Evolutionary conservation across 805 yeast species (phyloP), one percentile per base, ranked within the genome.

Genomic region (Wickerhamiella galacta): DNA sequence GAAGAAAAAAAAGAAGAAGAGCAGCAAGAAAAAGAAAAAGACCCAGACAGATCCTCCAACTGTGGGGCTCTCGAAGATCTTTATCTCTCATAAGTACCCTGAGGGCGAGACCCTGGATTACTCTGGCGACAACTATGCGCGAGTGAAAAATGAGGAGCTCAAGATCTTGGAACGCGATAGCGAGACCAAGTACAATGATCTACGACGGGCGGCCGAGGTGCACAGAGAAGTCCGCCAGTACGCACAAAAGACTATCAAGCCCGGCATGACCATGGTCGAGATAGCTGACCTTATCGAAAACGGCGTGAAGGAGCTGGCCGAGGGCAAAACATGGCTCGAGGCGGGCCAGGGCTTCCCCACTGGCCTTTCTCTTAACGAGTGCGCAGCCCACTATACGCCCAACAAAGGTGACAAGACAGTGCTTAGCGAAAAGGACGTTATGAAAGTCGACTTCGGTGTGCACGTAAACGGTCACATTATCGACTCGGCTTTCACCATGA

Each of bases 341-440:
- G 90, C 82, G 12, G 99, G 99, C 25, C 72, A 85, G 47, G 99
- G 96, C 4, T 90, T 90, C 66, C 99, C 99, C 32, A 83, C 95
- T n/a, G 99, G 99, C 38, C 67, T 90, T 25, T 81, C 94, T 1
- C 56, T 87, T 42, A 90, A 90, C 57, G 79, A 83, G 51, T 75
- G 82, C 51, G 99, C 99, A 17, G 98, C 98, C 0, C 99, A 90
- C 54, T 90, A 83, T 57, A 87, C 96, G 0, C 98, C 98, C 10
- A 90, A 90, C 58, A 76, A 87, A 4, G 94, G 94, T 9, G 98
- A 90, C 54, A 81, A 72, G 47, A 68, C 80, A 5, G 77, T 78
- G 2, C 61, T 90, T 44, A 62, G 67, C 39, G 71, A 82, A 47
- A 93, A 81, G 39, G 98, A 90, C 54, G 95, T 90, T 30, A 72